These are phyloP conservation scores for Botryotinia globosa DNA, from an alignment of 2,329 filamentous ascomycete species.

Conservation along the genomic window DNA sequence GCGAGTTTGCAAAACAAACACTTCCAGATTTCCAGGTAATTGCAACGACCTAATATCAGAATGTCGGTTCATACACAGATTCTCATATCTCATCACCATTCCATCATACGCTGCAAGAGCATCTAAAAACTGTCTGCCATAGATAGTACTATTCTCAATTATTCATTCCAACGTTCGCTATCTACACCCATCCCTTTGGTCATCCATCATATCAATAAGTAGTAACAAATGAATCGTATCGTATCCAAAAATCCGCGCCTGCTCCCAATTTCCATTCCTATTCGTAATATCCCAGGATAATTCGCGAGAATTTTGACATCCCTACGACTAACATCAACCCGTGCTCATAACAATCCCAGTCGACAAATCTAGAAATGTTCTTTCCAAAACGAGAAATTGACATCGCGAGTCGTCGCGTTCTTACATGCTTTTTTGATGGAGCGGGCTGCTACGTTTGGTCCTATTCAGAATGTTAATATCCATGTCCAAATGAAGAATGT, in stretches of 20 bases:
- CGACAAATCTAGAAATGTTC: conserved; percentile 66
- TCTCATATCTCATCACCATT: not conserved
- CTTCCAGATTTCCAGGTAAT: not conserved
- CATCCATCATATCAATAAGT: not conserved
- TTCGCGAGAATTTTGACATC: not conserved
- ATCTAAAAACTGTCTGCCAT: not conserved
- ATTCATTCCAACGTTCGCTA: not conserved
- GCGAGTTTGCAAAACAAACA: not conserved
- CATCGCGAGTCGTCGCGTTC: conserved; percentile 68
- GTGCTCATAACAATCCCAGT: not conserved
- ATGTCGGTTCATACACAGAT: not conserved
- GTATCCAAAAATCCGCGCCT: not conserved
- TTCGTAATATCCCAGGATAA: not conserved
- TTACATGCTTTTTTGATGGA: conserved; percentile 82
- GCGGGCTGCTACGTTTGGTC: conserved; percentile 56
- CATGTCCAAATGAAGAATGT: not conserved
- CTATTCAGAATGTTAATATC: conserved; percentile 27
- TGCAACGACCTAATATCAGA: not conserved
- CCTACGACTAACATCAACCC: not conserved
- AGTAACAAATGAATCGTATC: not conserved
- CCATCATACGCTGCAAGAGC: not conserved
- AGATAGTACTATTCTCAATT: not conserved
- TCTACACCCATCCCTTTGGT: not conserved
- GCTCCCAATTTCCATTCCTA: not conserved
- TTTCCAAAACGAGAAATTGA: conserved; percentile 98